These are phyloP conservation scores for Dimocarpus longan DNA, from an alignment of 345 rosid species.

Conservation along the genomic window DNA sequence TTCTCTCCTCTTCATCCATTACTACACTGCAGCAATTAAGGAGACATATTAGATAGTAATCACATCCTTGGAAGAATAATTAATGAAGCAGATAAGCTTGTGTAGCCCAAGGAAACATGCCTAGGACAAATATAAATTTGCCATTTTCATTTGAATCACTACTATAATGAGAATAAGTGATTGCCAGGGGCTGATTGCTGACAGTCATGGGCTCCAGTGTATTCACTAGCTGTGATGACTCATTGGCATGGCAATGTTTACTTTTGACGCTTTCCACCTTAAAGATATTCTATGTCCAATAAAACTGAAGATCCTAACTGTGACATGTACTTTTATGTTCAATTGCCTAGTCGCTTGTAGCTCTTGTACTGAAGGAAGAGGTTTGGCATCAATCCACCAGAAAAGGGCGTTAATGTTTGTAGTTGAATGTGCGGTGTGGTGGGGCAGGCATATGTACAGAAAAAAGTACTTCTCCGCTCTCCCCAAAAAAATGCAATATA, in stretches of 20 bases:
- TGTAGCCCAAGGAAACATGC: background rate
- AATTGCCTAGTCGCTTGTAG: background rate
- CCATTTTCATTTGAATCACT: background rate
- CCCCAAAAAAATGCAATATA: background rate
- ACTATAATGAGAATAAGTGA: background rate
- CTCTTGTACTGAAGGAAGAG: background rate
- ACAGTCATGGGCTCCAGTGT: background rate
- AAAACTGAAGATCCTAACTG: background rate
- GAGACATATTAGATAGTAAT: background rate
- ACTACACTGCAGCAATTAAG: slow-evolving; percentile 30
- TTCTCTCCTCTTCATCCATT: slow-evolving; percentile 38
- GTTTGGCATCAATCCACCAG: background rate
- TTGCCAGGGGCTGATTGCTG: background rate
- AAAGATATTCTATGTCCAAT: background rate
- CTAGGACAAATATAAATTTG: background rate
- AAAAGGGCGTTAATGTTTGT: too few relatives aligned
- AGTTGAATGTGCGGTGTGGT: background rate
- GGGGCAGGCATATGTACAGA: background rate
- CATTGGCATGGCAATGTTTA: background rate
- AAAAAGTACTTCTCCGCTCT: background rate
- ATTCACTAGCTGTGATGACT: background rate
- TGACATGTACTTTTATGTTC: background rate
- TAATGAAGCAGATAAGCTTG: background rate
- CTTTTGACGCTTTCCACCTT: background rate
- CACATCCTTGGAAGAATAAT: background rate